Evolutionary conservation across 345 rosid genomes (phyloP).

Genomic region (Heritiera littoralis): DNA sequence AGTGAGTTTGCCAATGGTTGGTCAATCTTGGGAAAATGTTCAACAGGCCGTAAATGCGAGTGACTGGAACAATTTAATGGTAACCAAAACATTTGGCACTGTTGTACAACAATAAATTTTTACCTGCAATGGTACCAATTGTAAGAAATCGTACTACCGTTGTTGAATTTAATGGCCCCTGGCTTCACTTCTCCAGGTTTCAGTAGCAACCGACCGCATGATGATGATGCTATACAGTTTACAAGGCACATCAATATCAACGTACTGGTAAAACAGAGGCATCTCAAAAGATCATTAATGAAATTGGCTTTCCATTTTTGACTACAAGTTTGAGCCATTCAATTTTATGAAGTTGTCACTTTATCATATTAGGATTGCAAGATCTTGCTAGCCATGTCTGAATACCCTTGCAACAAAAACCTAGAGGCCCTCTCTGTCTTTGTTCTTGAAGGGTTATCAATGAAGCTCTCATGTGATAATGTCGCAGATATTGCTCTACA

Average conservation of each 20-base stretch:
- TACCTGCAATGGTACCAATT: neutral
- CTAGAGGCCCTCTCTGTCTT: neutral
- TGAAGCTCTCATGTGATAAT: slow-evolving; percentile 20
- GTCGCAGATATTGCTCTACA: slow-evolving; percentile 13
- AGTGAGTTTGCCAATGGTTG: neutral
- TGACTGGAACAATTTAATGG: neutral
- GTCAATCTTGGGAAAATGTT: neutral
- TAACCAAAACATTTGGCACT: neutral
- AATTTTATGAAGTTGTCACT: too few relatives aligned
- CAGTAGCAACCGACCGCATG: neutral
- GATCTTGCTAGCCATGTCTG: slow-evolving; percentile 15
- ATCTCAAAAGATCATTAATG: neutral
- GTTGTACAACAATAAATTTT: neutral
- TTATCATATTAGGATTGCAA: too few relatives aligned
- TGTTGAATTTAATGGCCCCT: neutral
- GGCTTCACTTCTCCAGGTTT: neutral
- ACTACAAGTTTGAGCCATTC: too few relatives aligned
- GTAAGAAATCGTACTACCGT: neutral
- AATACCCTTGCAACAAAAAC: neutral
- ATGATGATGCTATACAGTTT: neutral
- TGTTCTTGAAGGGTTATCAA: slow-evolving; percentile 2
- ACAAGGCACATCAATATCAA: neutral
- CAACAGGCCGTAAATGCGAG: neutral
- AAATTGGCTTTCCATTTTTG: neutral
- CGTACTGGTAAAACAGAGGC: neutral